Evolutionary conservation across 2,329 filamentous ascomycete genomes (phyloP).

Genomic region (Fusarium compactum): DNA sequence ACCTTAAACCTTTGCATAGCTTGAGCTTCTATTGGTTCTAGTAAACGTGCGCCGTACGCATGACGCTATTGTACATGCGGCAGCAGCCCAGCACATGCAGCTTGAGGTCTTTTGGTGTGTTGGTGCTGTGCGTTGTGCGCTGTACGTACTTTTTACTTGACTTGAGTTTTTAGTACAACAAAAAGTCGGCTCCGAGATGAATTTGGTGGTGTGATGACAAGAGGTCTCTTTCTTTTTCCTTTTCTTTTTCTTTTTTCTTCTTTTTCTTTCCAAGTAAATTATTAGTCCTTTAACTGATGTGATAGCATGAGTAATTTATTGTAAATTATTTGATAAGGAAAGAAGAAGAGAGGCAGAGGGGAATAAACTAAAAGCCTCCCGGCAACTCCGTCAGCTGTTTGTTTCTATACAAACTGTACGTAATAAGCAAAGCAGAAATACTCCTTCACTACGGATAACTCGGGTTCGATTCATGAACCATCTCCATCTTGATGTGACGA

Average conservation of each 20-base stretch:
- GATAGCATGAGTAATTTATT: background rate
- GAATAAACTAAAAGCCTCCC: background rate
- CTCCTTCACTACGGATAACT: conserved; percentile 12
- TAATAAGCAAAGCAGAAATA: conserved; percentile 24
- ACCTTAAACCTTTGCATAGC: conserved; percentile 30
- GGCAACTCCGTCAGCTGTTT: conserved; percentile 15
- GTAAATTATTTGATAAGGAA: background rate
- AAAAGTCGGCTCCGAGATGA: conserved; percentile 25
- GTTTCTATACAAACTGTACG: conserved; percentile 23
- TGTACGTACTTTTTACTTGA: conserved; percentile 16
- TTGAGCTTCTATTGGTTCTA: conserved; percentile 35
- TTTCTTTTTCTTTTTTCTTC: conserved; percentile 3
- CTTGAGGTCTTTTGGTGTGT: conserved; percentile 1
- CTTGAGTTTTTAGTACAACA: conserved; percentile 6
- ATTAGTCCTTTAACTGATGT: conserved; percentile 23
- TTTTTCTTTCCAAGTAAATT: background rate
- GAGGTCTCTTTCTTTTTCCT: conserved; percentile 16
- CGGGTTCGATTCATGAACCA: conserved; percentile 26
- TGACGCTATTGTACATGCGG: conserved; percentile 46
- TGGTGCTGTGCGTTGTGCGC: conserved; percentile 1
- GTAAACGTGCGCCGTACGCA: conserved; percentile 35
- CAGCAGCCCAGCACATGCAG: conserved; percentile 19
- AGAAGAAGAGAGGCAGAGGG: background rate
- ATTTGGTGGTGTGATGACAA: conserved; percentile 22
- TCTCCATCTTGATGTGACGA: conserved; percentile 7